Evolutionary conservation across 257 asterid species (phyloP), one percentile per base, ranked within the genome.

Genomic region (Capsicum chinense): DNA sequence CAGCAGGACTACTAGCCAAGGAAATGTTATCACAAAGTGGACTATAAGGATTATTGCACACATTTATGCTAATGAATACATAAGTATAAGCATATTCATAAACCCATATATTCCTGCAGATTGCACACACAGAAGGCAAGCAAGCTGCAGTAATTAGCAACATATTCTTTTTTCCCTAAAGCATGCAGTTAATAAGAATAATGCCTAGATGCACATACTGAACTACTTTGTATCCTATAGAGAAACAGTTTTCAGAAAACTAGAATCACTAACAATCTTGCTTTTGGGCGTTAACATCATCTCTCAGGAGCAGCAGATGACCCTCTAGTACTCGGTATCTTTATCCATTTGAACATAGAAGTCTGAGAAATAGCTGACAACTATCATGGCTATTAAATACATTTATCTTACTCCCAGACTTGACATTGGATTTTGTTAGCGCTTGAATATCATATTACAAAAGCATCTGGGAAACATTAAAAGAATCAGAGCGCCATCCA

Each of bases 301-400:
- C 80, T 74, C 80, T 74, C 9, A 13, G 62, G 81, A 74, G n/a
- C 59, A 50, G 62, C 62, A 74, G 62, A 50, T 74, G 14, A 48
- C 60, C 59, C 81, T 50, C 50, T 74, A 26, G 44, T 74, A 50
- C 60, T 74, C 11, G 2, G 11, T 4, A 13, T 50, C 81, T 74
- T 50, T 56, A 19, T 50, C 13, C 2, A 9, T 21, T 74, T 21
- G 62, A 74, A 74, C 39, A 13, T 74, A 3, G 2, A 21, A 74
- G 21, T 74, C 44, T 50, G 44, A 50, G 44, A 74, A 74, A 50
- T 74, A 74, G 21, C 21, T 74, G 26, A 26, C 81, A 74, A 74
- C 7, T 21, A 7, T 12, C 5, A 74, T 50, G 62, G 44, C 60
- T 50, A 50, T 74, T 9, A 19, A 19, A 71, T 47, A 71, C 17